Evolutionary conservation across 352 stramenopile species (phyloP), one percentile per base, ranked within the genome.

Genomic region (Pythium dissotocum): DNA sequence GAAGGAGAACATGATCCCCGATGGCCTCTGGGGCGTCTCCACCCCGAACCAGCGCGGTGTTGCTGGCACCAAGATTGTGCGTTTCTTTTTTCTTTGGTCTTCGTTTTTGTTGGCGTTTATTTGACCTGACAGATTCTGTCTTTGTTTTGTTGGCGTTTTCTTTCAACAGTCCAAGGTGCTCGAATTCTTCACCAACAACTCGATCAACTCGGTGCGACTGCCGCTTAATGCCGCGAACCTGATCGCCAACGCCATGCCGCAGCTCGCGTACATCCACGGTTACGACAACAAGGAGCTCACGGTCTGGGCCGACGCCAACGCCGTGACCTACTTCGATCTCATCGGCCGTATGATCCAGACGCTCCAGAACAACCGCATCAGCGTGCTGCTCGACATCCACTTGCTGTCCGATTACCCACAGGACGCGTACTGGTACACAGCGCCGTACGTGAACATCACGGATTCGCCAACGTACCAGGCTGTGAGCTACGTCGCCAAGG

Each of bases 361-460:
- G 2, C 67, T 91, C n/a, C 77, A 84, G 63, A 65, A 85, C 54
- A 64, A 73, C 2, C 72, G 81, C 32, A 60, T 90, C 30, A 81
- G 68, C 24, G 79, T 91, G 13, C 60, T 91, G 32, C 65, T 91
- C 28, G 80, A 90, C 63, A 80, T 91, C 28, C 79, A 90, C 65
- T 60, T 78, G 18, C 67, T 89, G 10, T 71, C 69, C 59, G 81
- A 79, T 44, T 82, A 88, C 62, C 58, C 73, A 14, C 63, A 86
- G 48, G 83, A 89, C 57, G 80, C 77, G 21, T 88, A 73, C 58
- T 89, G 83, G 83, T 91, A 91, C 77, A 89, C 80, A 10, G 72
- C 78, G 35, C 72, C 75, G 61, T 83, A 73, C 55, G 73, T 80
- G 40, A 75, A 79, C 21, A 76, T 89, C 61, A 77, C 67, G 1